Evolutionary conservation across 495 filamentous ascomycete genomes (phyloP).

Genomic region (Hyaloscypha finlandica): DNA sequence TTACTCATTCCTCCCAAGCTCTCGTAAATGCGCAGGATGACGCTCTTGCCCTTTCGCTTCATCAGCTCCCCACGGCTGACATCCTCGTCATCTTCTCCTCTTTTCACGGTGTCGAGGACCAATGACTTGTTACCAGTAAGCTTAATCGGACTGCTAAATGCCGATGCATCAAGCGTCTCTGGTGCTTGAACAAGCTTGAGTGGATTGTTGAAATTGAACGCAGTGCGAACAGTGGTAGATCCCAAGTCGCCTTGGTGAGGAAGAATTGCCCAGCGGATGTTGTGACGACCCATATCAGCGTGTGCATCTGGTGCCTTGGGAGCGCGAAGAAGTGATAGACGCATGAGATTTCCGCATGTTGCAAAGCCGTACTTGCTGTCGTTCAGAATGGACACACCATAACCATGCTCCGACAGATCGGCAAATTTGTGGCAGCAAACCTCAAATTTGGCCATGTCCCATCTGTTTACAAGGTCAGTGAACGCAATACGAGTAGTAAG

Average conservation of each 20-base stretch:
- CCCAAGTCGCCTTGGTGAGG: slow-evolving; percentile 76
- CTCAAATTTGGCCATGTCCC: slow-evolving; percentile 99
- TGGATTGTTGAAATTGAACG: slow-evolving; percentile 88
- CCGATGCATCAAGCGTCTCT: slow-evolving; percentile 36
- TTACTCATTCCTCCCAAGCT: slow-evolving; percentile 81
- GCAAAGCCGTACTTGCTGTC: slow-evolving; percentile 98
- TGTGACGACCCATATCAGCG: slow-evolving; percentile 93
- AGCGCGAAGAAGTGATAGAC: slow-evolving; percentile 81
- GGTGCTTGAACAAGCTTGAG: slow-evolving; percentile 53
- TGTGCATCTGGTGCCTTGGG: slow-evolving; percentile 97
- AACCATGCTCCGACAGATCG: slow-evolving; percentile 89
- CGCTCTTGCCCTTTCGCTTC: slow-evolving; percentile 67
- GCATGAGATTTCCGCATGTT: slow-evolving; percentile 87
- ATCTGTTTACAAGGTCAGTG: slow-evolving; percentile 46
- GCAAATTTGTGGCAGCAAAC: slow-evolving; percentile 98
- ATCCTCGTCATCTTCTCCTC: slow-evolving; percentile 94
- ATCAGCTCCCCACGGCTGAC: slow-evolving; percentile 72
- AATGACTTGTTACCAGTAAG: slow-evolving; percentile 61
- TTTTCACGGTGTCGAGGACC: slow-evolving; percentile 82
- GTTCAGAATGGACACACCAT: slow-evolving; percentile 92
- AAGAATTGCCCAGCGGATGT: slow-evolving; percentile 87
- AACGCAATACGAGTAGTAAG: slow-evolving; percentile 7
- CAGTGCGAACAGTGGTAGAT: slow-evolving; percentile 74
- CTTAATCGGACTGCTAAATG: slow-evolving; percentile 48
- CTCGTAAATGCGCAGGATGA: slow-evolving; percentile 86